Conservation (phyloP, 108 stramenopile species). For the Heterococcus sp. region DNA sequence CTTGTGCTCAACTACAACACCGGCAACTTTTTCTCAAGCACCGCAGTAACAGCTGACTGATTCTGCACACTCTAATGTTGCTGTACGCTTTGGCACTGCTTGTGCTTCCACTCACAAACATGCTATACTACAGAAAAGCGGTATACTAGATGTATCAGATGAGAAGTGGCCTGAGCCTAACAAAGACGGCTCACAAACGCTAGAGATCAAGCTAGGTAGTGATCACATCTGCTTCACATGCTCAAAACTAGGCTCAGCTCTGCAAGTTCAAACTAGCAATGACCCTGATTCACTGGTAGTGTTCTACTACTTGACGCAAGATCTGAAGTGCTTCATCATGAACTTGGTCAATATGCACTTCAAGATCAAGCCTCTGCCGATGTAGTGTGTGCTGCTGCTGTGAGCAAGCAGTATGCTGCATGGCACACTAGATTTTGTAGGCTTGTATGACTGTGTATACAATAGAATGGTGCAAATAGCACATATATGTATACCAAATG, state of each 20-base stretch:
- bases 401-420: too few relatives aligned
- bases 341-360: slow-evolving; percentile 79
- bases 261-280: slow-evolving; percentile 67
- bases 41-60: not conserved
- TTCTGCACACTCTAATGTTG: not conserved
- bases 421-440: too few relatives aligned
- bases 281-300: slow-evolving; percentile 74
- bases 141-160: slow-evolving; percentile 2
- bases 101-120: too few relatives aligned
- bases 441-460: too few relatives aligned
- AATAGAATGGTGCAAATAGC: too few relatives aligned
- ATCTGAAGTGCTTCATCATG: slow-evolving; percentile 76
- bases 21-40: not conserved
- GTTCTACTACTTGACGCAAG: slow-evolving; percentile 80
- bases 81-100: too few relatives aligned
- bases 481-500: too few relatives aligned
- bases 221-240: slow-evolving; percentile 83
- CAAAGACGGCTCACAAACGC: slow-evolving; percentile 67
- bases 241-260: slow-evolving; percentile 71
- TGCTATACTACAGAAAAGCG: not conserved
- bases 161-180: slow-evolving; percentile 72
- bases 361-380: slow-evolving; percentile 47
- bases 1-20: not conserved
- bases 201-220: slow-evolving; percentile 78
- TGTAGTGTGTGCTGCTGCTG: too few relatives aligned